Conservation (phyloP, 352 stramenopile species). For the Pythium rhizo-oryzae region DNA sequence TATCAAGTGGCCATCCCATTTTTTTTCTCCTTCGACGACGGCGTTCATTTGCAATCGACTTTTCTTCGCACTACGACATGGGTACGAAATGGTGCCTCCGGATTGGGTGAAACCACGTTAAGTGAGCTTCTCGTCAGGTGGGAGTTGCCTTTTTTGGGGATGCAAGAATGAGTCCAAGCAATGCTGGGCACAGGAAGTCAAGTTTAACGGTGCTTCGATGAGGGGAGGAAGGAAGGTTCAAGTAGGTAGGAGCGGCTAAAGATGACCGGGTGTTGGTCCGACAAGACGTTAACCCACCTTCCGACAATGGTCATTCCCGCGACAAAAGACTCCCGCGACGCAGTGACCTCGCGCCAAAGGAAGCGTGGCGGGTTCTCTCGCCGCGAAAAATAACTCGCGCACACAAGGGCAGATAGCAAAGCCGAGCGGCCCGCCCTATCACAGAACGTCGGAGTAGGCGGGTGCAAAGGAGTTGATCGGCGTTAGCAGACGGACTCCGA, state of each 20-base stretch:
- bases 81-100: not conserved
- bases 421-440: too few species aligned
- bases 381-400: conserved; percentile 3
- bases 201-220: not conserved
- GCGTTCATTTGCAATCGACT: too few species aligned
- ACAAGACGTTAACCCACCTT: not conserved
- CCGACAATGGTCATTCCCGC: not conserved
- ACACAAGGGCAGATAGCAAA: too few species aligned
- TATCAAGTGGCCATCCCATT: not conserved
- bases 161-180: not conserved
- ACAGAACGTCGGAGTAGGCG: not conserved
- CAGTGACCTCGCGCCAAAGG: not conserved
- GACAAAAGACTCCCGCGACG: not conserved
- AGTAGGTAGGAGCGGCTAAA: too few species aligned
- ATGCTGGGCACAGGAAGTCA: not conserved
- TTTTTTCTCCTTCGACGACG: too few species aligned
- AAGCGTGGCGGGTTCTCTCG: not conserved
- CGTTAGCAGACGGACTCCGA: conserved; percentile 4
- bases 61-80: not conserved
- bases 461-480: not conserved
- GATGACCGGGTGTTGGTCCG: too few species aligned
- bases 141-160: not conserved
- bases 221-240: too few species aligned
- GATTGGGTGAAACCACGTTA: not conserved
- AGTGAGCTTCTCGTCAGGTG: not conserved